Evolutionary conservation across 2,329 filamentous ascomycete species (phyloP).

Genomic region (Cordyceps cicadae): DNA sequence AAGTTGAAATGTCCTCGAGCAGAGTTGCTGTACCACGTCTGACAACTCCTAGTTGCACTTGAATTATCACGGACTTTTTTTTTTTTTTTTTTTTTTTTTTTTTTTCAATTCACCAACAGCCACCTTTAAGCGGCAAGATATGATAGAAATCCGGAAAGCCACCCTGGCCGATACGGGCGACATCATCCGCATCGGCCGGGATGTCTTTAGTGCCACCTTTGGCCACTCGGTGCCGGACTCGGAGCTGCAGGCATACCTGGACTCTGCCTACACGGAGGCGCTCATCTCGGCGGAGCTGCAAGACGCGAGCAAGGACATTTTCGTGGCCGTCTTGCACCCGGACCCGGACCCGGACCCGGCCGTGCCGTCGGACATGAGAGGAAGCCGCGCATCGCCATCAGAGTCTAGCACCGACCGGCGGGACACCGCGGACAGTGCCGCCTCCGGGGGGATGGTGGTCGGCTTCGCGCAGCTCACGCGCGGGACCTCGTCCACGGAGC

Average conservation of each 20-base stretch:
- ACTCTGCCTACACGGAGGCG: constrained; percentile 28
- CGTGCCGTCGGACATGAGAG: background rate
- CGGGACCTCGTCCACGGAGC: constrained; percentile 24
- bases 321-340: constrained; percentile 17
- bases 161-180: constrained; percentile 19
- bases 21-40: background rate
- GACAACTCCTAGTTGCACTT: background rate
- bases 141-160: constrained; percentile 7
- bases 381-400: too few species aligned
- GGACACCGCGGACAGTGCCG: background rate
- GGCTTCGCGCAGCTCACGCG: constrained; percentile 35
- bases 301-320: constrained; percentile 19
- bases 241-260: constrained; percentile 30
- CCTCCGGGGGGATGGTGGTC: constrained; percentile 17
- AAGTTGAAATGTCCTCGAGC: background rate
- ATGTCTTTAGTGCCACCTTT: constrained; percentile 32
- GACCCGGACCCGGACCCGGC: background rate
- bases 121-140: background rate
- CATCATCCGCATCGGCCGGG: constrained; percentile 27
- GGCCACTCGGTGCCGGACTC: constrained; percentile 31
- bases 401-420: background rate
- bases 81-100: too few species aligned
- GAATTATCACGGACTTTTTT: background rate
- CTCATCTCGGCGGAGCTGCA: constrained; percentile 21
- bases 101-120: background rate